Conservation (phyloP, 306 rosid genomes). For the Medicago truncatula region MtrunA17r5.0-ANR NC_053045.1:62944001-62944500, state of each 20-base stretch:
- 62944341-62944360: slow-evolving; percentile 49
- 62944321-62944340: slow-evolving; percentile 49
- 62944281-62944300: slow-evolving; percentile 76
- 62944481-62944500: slow-evolving; percentile 40
- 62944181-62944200: slow-evolving; percentile 76
- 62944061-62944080: slow-evolving; percentile 84
- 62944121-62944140: slow-evolving; percentile 96
- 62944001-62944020: slow-evolving; percentile 20
- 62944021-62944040: slow-evolving; percentile 83
- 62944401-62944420: slow-evolving; percentile 34
- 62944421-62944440: slow-evolving; percentile 40
- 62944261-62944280: slow-evolving; percentile 72
- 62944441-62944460: slow-evolving; percentile 39
- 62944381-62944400: slow-evolving; percentile 46
- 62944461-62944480: slow-evolving; percentile 41
- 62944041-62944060: slow-evolving; percentile 74
- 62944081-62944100: slow-evolving; percentile 92
- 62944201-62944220: slow-evolving; percentile 79
- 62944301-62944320: slow-evolving; percentile 73
- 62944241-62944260: slow-evolving; percentile 95
- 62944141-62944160: slow-evolving; percentile 83
- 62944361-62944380: slow-evolving; percentile 42
- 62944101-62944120: slow-evolving; percentile 99
- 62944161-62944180: slow-evolving; percentile 55
- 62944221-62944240: slow-evolving; percentile 92